Conservation (phyloP, 2,329 filamentous ascomycete genomes). For the Colletotrichum karsti region DNA sequence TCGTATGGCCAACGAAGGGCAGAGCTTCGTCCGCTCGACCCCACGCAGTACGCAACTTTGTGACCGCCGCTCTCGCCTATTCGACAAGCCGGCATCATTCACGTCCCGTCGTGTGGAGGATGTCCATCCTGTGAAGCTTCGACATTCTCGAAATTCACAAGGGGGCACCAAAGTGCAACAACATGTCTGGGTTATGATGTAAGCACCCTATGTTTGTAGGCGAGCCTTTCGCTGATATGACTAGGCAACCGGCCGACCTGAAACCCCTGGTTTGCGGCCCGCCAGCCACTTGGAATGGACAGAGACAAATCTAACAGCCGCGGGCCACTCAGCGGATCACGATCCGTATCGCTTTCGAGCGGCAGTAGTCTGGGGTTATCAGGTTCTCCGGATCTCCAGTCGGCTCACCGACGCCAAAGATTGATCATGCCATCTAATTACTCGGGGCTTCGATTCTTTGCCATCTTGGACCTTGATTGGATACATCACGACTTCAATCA, state of each 20-base stretch:
- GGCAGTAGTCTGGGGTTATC: not conserved
- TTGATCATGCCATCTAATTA: not conserved
- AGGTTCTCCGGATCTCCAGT: not conserved
- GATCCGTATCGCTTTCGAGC: not conserved
- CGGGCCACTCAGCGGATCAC: not conserved
- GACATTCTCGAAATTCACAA: not conserved
- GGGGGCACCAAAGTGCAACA: not conserved
- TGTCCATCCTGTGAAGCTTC: not conserved
- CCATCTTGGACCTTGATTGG: not conserved
- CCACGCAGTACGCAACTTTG: constrained; percentile 1
- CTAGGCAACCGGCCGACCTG: constrained; percentile 12
- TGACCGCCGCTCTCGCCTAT: not conserved
- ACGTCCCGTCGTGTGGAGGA: too few species aligned
- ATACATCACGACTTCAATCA: not conserved
- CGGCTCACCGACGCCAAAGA: not conserved
- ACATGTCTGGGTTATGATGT: not conserved
- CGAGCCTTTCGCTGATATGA: not conserved
- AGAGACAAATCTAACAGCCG: not conserved
- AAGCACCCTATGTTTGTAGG: not conserved
- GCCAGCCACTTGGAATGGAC: constrained; percentile 4
- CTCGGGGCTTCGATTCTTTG: too few species aligned
- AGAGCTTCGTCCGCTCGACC: not conserved
- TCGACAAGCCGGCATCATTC: not conserved
- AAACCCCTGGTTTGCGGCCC: constrained; percentile 3
- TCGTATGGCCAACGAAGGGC: not conserved